These are phyloP conservation scores for Zygoascus bituminiphila DNA, from an alignment of 805 yeast species.

Conservation along the genomic window DNA sequence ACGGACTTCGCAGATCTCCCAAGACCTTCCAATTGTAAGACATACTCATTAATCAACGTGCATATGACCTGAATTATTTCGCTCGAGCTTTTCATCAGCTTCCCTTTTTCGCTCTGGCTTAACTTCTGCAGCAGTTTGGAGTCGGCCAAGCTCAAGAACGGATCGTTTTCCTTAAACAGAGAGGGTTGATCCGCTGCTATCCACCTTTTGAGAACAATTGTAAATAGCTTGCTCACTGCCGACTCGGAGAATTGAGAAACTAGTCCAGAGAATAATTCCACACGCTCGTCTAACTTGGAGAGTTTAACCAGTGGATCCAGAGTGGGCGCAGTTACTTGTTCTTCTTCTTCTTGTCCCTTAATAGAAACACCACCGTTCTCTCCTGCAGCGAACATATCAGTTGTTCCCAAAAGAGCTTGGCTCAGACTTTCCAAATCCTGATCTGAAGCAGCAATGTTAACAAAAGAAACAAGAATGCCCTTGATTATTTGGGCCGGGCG, in stretches of 20 bases:
- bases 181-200: slow-evolving; percentile 26
- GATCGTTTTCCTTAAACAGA: slow-evolving; percentile 33
- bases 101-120: slow-evolving; percentile 49
- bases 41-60: slow-evolving; percentile 32
- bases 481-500: slow-evolving; percentile 13
- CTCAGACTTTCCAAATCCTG: neutral
- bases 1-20: slow-evolving; percentile 12
- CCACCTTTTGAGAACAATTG: slow-evolving; percentile 54
- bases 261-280: slow-evolving; percentile 37
- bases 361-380: slow-evolving; percentile 27
- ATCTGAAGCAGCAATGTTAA: slow-evolving; percentile 3
- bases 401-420: neutral
- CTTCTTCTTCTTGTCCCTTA: slow-evolving; percentile 28
- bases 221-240: slow-evolving; percentile 39
- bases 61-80: slow-evolving; percentile 47
- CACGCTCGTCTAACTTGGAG: slow-evolving; percentile 36
- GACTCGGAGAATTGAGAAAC: slow-evolving; percentile 44
- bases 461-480: slow-evolving; percentile 7
- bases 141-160: slow-evolving; percentile 50
- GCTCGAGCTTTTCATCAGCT: slow-evolving; percentile 45
- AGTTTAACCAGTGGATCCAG: slow-evolving; percentile 22
- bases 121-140: slow-evolving; percentile 57
- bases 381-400: neutral
- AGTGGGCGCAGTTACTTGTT: slow-evolving; percentile 19
- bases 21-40: slow-evolving; percentile 21